Evolutionary conservation across 1,139 yeast genomes (phyloP).

Genomic region (Lodderomyces metapsilosis): DNA sequence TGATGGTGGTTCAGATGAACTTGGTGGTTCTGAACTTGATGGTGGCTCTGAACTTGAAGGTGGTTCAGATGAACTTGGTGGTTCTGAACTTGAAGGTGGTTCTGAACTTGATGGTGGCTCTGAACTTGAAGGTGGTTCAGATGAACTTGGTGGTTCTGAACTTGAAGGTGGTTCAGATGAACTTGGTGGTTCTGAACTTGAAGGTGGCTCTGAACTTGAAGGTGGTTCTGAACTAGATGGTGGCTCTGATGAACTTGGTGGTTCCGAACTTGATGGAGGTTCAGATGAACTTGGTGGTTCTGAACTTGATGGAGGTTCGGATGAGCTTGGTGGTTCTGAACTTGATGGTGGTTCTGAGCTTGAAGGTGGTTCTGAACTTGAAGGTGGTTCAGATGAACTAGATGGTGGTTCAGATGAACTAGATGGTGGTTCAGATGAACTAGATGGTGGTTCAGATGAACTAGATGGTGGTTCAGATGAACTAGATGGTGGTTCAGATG

Average conservation of each 20-base stretch:
- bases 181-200: slow-evolving; percentile 1
- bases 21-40: background rate
- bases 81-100: background rate
- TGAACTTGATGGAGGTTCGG: no score
- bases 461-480: no score
- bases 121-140: background rate
- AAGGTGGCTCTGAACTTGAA: background rate
- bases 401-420: background rate
- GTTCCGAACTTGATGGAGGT: background rate
- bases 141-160: background rate
- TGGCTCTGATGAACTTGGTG: background rate
- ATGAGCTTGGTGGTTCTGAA: slow-evolving; percentile 3
- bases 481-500: slow-evolving; percentile 2
- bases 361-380: slow-evolving; percentile 1
- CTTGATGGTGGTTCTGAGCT: background rate
- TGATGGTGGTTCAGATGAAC: no score
- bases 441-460: no score
- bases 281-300: background rate
- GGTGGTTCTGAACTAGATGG: background rate
- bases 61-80: slow-evolving; percentile 1
- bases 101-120: background rate
- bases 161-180: background rate
- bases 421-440: background rate
- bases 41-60: background rate
- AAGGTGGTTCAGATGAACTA: background rate